Evolutionary conservation across 2,329 filamentous ascomycete genomes (phyloP).

Genomic region (Phyllosticta citrichinensis): DNA sequence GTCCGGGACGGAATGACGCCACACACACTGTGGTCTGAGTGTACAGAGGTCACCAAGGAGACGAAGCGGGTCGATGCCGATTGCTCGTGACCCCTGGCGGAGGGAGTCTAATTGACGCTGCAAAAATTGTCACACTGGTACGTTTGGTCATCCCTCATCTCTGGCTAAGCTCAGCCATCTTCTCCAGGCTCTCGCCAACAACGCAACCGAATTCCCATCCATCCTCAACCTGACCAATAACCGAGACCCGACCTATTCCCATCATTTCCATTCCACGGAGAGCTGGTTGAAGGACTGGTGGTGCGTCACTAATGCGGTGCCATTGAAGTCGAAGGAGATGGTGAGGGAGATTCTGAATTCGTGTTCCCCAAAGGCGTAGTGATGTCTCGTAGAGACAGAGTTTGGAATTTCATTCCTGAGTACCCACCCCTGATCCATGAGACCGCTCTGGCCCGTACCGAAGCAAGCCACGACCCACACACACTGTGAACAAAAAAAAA

Average conservation of each 20-base stretch:
- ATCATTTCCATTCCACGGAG: conserved; percentile 33
- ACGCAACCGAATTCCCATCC: conserved; percentile 7
- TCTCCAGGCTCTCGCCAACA: neutral
- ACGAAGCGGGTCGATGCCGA: conserved; percentile 32
- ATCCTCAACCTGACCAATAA: conserved; percentile 39
- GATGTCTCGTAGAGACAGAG: neutral
- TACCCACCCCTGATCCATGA: too few species aligned
- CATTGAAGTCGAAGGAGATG: conserved; percentile 37
- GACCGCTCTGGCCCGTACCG: too few species aligned
- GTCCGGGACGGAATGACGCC: conserved; percentile 41
- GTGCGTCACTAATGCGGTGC: conserved; percentile 42
- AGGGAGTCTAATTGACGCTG: conserved; percentile 47
- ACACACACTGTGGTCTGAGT: conserved; percentile 45
- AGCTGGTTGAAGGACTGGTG: conserved; percentile 42
- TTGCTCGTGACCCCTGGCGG: conserved; percentile 45
- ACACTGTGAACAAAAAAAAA: too few species aligned
- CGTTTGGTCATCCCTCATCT: conserved; percentile 4
- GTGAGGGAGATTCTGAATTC: conserved; percentile 42
- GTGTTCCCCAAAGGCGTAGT: neutral
- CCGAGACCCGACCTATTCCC: conserved; percentile 18
- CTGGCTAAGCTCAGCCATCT: neutral
- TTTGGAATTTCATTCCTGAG: neutral
- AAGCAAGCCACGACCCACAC: too few species aligned
- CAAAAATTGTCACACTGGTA: conserved; percentile 43
- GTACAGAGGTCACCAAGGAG: conserved; percentile 39